These are phyloP conservation scores for Orbilia brochopaga DNA, from an alignment of 2,329 filamentous ascomycete genomes.

Conservation along the genomic window DNA sequence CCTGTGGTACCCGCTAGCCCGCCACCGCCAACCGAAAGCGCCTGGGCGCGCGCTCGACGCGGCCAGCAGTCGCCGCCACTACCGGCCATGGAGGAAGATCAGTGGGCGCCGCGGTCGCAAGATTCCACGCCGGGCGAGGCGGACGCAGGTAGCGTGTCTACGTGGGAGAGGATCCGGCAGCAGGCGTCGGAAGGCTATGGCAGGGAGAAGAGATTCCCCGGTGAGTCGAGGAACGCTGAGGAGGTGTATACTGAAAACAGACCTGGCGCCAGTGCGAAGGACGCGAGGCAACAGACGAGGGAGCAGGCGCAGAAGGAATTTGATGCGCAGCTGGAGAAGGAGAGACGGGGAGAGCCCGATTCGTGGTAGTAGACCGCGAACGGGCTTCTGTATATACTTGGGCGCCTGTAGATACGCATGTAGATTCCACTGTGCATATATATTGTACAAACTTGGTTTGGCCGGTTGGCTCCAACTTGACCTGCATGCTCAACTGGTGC, in stretches of 20 bases:
- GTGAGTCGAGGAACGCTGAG: conserved; percentile 23
- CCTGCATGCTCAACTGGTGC: not conserved
- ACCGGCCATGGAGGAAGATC: conserved; percentile 41
- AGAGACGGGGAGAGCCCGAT: conserved; percentile 58
- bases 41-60: conserved; percentile 30
- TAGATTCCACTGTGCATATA: not conserved
- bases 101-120: conserved; percentile 33
- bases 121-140: conserved; percentile 13
- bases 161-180: conserved; percentile 36
- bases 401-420: not conserved
- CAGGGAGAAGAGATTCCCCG: conserved; percentile 31
- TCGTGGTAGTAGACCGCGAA: conserved; percentile 14
- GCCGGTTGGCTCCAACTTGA: not conserved
- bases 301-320: conserved; percentile 62
- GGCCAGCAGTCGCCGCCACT: conserved; percentile 19
- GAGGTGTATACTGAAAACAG: conserved; percentile 55
- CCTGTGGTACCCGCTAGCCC: not conserved
- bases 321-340: conserved; percentile 61
- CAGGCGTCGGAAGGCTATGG: conserved; percentile 28
- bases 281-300: conserved; percentile 59
- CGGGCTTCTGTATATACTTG: not conserved
- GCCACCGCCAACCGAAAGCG: conserved; percentile 10
- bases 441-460: not conserved
- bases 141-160: conserved; percentile 21
- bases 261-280: conserved; percentile 51